Conservation (phyloP, 2,329 filamentous ascomycete genomes). For the Fusarium dimerum region DNA sequence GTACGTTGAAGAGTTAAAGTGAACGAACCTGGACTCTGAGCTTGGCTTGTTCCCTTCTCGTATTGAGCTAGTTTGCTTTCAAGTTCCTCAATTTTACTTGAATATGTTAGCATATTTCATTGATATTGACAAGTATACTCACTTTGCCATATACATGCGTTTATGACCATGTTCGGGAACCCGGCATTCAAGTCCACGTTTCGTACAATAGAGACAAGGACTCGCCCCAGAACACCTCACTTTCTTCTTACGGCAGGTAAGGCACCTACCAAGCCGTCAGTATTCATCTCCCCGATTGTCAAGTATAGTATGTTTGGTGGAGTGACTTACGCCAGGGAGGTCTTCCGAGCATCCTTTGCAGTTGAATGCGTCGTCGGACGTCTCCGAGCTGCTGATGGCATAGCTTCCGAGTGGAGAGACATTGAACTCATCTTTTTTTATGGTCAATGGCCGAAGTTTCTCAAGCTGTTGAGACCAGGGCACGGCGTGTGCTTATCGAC, state of each 20-base stretch:
- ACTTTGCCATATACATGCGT: conserved; percentile 30
- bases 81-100: conserved; percentile 28
- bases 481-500: not conserved
- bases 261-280: conserved; percentile 14
- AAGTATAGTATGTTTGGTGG: conserved; percentile 7
- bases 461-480: not conserved
- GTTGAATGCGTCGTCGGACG: conserved; percentile 18
- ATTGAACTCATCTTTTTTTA: conserved; percentile 1
- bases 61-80: conserved; percentile 27
- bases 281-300: no score
- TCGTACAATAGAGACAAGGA: conserved; percentile 28
- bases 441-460: not conserved
- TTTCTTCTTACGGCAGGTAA: conserved; percentile 31
- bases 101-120: not conserved
- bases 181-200: conserved; percentile 28
- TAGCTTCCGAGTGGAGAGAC: conserved; percentile 12
- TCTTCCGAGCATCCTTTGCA: conserved; percentile 26
- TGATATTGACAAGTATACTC: not conserved
- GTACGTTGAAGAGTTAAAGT: rapidly evolving
- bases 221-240: conserved; percentile 29
- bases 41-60: conserved; percentile 21
- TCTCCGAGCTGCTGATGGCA: conserved; percentile 25
- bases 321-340: conserved; percentile 27
- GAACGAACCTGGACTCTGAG: conserved; percentile 15
- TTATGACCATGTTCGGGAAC: conserved; percentile 30